A percentile compares a stretch with the other conserved stretches of the same genome.
These are phyloP conservation scores for Cryphonectria naterciae DNA, from an alignment of 2,329 filamentous ascomycete species.

Conservation along the genomic window DNA sequence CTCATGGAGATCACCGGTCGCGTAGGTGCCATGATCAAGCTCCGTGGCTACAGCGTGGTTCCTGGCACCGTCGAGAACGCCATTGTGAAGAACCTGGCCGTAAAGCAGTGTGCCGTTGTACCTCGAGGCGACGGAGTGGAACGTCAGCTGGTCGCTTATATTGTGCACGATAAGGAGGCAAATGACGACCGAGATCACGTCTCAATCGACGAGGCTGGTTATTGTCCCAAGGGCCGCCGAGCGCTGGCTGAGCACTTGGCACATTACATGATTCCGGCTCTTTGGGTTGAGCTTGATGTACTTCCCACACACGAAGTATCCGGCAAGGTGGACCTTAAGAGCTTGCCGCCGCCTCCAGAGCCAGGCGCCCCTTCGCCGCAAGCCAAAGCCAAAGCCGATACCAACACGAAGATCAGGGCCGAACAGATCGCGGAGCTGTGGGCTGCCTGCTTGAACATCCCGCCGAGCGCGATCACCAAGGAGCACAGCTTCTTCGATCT, in stretches of 20 bases:
- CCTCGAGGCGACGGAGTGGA: constrained; percentile 78
- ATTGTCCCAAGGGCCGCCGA: constrained; percentile 70
- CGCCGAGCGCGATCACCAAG: constrained; percentile 63
- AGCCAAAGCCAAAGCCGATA: constrained; percentile 48
- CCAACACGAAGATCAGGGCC: constrained; percentile 66
- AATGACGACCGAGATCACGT: constrained; percentile 46
- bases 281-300: constrained; percentile 75
- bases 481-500: constrained; percentile 82
- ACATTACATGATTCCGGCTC: constrained; percentile 80
- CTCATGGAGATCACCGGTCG: constrained; percentile 76
- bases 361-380: constrained; percentile 38
- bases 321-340: constrained; percentile 76
- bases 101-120: constrained; percentile 69
- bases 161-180: constrained; percentile 67
- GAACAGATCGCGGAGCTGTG: constrained; percentile 72
- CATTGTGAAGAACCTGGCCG: constrained; percentile 70
- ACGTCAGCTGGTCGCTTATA: constrained; percentile 75
- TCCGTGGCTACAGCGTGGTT: constrained; percentile 77
- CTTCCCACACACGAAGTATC: constrained; percentile 79
- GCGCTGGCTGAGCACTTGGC: constrained; percentile 69
- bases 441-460: constrained; percentile 71
- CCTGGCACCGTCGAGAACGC: constrained; percentile 76
- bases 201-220: constrained; percentile 70
- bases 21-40: constrained; percentile 80
- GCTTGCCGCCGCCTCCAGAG: constrained; percentile 66